Conservation (phyloP, 345 rosid genomes). For the Brassica nigra region DNA sequence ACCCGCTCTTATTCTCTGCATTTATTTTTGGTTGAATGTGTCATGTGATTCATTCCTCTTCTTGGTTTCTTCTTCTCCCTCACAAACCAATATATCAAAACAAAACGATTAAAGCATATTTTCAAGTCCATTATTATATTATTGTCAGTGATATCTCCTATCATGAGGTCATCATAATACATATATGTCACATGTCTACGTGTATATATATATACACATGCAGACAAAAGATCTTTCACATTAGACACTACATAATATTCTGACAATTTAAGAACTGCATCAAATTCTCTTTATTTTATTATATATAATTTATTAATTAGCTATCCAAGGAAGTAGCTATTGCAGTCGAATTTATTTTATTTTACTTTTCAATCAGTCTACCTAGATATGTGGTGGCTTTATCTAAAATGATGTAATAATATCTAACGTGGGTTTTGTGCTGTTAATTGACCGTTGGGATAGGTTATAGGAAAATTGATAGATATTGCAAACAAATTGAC, state of each 20-base stretch:
- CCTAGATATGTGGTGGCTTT: neutral
- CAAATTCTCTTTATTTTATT: conserved; percentile 34
- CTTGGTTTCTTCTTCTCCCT: neutral
- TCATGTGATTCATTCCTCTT: conserved; percentile 34
- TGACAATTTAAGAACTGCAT: conserved; percentile 39
- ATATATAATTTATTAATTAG: neutral
- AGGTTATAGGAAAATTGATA: neutral
- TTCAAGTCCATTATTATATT: conserved; percentile 16
- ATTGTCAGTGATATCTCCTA: conserved; percentile 44
- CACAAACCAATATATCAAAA: conserved; percentile 14
- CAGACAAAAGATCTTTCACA: conserved; percentile 23
- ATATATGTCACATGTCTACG: conserved; percentile 32
- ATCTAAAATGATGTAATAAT: conserved; percentile 1
- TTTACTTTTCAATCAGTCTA: neutral
- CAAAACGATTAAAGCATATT: conserved; percentile 39
- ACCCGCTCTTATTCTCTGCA: conserved; percentile 24
- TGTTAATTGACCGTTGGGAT: conserved; percentile 3
- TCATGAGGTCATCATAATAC: conserved; percentile 45
- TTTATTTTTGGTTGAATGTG: conserved; percentile 12
- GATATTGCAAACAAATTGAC: conserved; percentile 31
- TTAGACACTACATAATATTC: conserved; percentile 4
- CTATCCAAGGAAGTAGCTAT: neutral
- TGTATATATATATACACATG: conserved; percentile 7
- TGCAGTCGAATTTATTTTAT: neutral
- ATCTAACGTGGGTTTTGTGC: neutral